Conservation (phyloP, 257 asterid genomes). For the Anisodus tanguticus region DNA sequence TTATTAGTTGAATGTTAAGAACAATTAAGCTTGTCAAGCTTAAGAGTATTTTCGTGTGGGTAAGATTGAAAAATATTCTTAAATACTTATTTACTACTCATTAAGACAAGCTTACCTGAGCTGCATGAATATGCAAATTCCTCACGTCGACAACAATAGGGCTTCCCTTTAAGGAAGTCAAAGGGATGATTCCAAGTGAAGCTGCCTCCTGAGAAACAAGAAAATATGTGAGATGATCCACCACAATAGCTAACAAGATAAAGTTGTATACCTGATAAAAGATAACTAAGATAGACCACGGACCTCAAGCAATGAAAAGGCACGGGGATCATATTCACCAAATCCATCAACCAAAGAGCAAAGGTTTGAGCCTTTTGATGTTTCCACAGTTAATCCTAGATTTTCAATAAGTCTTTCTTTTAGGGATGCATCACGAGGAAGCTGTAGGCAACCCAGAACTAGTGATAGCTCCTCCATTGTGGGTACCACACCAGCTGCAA, state of each 20-base stretch:
- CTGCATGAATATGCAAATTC: slow-evolving; percentile 60
- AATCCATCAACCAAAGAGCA: slow-evolving; percentile 86
- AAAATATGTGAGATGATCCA: slow-evolving; percentile 30
- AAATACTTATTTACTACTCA: background rate
- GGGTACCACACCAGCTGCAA: slow-evolving; percentile 72
- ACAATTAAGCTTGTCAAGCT: background rate
- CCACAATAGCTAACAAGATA: slow-evolving; percentile 33
- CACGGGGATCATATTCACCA: slow-evolving; percentile 97
- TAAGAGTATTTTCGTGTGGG: slow-evolving; percentile 5
- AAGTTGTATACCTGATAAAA: slow-evolving; percentile 28
- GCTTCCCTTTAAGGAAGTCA: slow-evolving; percentile 63
- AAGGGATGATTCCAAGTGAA: slow-evolving; percentile 79
- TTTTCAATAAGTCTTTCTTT: slow-evolving; percentile 77
- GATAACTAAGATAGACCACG: slow-evolving; percentile 27
- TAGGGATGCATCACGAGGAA: slow-evolving; percentile 73
- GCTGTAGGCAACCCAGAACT: slow-evolving; percentile 85
- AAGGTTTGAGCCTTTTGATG: slow-evolving; percentile 58
- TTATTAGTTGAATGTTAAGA: background rate
- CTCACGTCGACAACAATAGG: slow-evolving; percentile 75
- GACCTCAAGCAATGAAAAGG: slow-evolving; percentile 91
- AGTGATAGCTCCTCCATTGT: slow-evolving; percentile 76
- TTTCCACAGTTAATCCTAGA: slow-evolving; percentile 56
- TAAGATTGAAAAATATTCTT: background rate
- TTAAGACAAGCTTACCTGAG: slow-evolving; percentile 67
- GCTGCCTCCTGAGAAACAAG: slow-evolving; percentile 76